Percentiles rank a stretch among this genome's conserved stretches.
Evolutionary conservation across 768 basidiomycete species (phyloP).

Genomic region (Russula lepida): DNA sequence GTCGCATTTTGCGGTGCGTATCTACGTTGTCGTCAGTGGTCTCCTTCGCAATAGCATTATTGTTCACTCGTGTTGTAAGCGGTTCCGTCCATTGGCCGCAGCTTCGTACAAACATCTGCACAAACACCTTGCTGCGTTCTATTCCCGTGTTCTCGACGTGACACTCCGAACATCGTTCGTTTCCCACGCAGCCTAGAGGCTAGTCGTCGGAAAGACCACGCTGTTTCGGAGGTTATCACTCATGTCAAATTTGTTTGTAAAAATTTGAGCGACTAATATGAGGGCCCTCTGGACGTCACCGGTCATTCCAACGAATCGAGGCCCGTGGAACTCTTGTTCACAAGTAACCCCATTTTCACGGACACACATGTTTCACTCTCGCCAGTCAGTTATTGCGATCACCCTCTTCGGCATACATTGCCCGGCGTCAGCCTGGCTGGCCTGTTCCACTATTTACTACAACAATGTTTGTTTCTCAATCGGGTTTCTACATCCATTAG

Average conservation of each 20-base stretch:
- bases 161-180: conserved; percentile 12
- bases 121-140: conserved; percentile 5
- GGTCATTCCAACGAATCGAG: conserved; percentile 11
- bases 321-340: conserved; percentile 1
- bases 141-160: neutral
- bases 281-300: neutral
- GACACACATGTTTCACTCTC: conserved; percentile 4
- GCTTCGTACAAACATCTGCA: conserved; percentile 8
- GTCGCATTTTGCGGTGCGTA: conserved; percentile 12
- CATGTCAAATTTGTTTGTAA: conserved; percentile 18
- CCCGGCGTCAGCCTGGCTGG: conserved; percentile 1
- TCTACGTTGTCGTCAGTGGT: conserved; percentile 5
- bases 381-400: conserved; percentile 4
- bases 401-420: conserved; percentile 6
- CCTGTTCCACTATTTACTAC: neutral
- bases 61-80: neutral
- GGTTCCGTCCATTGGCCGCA: neutral
- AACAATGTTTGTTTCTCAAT: conserved; percentile 3
- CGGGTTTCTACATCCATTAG: neutral
- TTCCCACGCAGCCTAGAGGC: conserved; percentile 3
- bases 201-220: conserved; percentile 6
- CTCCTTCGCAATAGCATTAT: conserved; percentile 7
- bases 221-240: conserved; percentile 13
- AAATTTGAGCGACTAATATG: conserved; percentile 13
- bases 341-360: conserved; percentile 3